Percentiles rank a stretch among this genome's conserved stretches.
phyloP scores from a whole-genome alignment of 2,329 filamentous ascomycete genomes.

The Sporothrix brasiliensis region DNA sequence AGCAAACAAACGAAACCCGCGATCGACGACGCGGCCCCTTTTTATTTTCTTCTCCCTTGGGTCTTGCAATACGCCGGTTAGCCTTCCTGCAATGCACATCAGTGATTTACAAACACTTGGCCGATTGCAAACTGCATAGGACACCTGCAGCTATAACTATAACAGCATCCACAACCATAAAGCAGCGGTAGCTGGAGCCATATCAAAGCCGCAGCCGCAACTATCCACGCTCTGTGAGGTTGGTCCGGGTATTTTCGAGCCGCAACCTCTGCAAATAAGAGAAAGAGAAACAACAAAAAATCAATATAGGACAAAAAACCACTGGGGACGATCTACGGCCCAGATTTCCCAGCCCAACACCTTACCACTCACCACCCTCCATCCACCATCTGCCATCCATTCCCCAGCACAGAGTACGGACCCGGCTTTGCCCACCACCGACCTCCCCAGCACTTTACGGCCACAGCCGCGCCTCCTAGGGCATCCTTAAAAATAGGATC shows the following conservation, averaged over 20 bases:
- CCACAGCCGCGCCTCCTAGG: conserved; percentile 27
- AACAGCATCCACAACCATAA: neutral
- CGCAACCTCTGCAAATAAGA: neutral
- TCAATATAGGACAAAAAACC: conserved; percentile 9
- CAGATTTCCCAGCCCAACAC: conserved; percentile 15
- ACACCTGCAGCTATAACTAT: neutral
- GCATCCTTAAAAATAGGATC: conserved; percentile 23
- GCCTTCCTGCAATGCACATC: neutral
- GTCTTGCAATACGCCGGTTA: no score
- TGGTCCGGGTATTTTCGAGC: conserved; percentile 30
- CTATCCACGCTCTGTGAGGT: conserved; percentile 15
- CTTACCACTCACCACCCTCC: neutral
- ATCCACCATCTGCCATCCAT: neutral
- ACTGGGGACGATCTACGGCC: neutral
- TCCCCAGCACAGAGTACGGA: conserved; percentile 1
- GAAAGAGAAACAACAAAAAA: neutral
- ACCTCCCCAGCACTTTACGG: conserved; percentile 8
- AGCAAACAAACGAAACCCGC: conserved; percentile 24
- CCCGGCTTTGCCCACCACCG: conserved; percentile 18
- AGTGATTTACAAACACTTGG: conserved; percentile 1
- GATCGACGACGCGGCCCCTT: neutral
- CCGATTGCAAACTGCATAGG: neutral
- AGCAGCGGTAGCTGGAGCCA: neutral
- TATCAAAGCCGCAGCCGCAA: neutral
- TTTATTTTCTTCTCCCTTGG: neutral